Evolutionary conservation across 306 rosid genomes (phyloP).

Genomic region (Malus orientalis): DNA sequence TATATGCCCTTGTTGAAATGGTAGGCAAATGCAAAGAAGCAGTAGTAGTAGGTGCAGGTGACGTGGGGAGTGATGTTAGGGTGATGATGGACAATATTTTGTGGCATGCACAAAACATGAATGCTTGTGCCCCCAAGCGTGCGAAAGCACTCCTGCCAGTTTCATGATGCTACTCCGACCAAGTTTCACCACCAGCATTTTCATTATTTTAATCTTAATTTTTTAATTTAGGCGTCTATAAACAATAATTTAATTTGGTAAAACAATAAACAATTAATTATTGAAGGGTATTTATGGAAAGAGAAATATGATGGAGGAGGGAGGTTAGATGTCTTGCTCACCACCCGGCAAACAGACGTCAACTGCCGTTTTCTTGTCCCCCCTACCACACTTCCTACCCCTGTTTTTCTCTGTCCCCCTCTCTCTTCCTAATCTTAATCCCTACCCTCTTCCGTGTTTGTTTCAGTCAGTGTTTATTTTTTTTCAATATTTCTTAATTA

Average conservation of each 20-base stretch:
- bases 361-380: slow-evolving; percentile 74
- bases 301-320: background rate
- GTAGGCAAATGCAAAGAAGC: background rate
- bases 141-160: slow-evolving; percentile 15
- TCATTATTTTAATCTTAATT: background rate
- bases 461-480: too few relatives aligned
- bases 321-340: slow-evolving; percentile 32
- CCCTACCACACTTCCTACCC: slow-evolving; percentile 27
- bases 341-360: slow-evolving; percentile 53
- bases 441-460: background rate
- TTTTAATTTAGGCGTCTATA: background rate
- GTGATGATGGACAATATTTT: slow-evolving; percentile 6
- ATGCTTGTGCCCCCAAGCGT: slow-evolving; percentile 22
- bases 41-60: background rate
- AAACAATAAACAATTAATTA: background rate
- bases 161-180: slow-evolving; percentile 9
- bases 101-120: slow-evolving; percentile 11
- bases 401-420: slow-evolving; percentile 40
- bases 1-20: too few relatives aligned
- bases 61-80: slow-evolving; percentile 3
- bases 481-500: too few relatives aligned
- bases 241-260: background rate
- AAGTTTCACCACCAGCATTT: background rate
- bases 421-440: background rate
- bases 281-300: slow-evolving; percentile 35